These are phyloP conservation scores for Talaromyces ruber DNA, from an alignment of 495 filamentous ascomycete genomes.

Conservation along the genomic window DNA sequence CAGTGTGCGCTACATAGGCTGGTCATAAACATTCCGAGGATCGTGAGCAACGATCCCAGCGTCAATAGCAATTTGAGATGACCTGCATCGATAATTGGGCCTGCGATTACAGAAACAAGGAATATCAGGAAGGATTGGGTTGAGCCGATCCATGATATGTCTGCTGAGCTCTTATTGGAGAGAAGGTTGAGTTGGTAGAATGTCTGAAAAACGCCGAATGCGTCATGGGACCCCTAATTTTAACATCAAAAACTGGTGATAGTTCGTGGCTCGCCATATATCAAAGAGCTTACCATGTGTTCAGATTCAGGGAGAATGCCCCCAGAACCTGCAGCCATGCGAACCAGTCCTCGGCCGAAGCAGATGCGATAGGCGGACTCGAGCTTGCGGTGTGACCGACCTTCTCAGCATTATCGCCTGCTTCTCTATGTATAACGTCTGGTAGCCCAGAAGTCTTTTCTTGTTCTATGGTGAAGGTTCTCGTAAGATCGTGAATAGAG, in stretches of 20 bases:
- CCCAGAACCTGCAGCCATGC: conserved; percentile 48
- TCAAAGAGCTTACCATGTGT: conserved; percentile 41
- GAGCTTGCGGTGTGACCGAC: not conserved
- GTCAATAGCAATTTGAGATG: conserved; percentile 46
- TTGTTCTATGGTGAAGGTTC: not conserved
- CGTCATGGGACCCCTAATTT: conserved; percentile 30
- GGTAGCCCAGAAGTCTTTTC: not conserved
- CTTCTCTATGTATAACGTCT: not conserved
- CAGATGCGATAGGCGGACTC: not conserved
- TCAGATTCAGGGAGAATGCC: conserved; percentile 47
- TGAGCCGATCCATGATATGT: conserved; percentile 15
- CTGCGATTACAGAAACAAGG: conserved; percentile 46
- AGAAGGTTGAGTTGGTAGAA: conserved; percentile 28
- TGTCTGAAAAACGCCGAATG: conserved; percentile 44
- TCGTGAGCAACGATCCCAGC: conserved; percentile 51
- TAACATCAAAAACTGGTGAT: not conserved
- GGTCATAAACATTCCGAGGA: conserved; percentile 70
- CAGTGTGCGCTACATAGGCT: conserved; percentile 37
- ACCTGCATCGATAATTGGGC: conserved; percentile 66
- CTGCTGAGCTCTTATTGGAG: conserved; percentile 16
- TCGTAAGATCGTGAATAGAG: not conserved
- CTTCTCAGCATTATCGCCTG: not conserved
- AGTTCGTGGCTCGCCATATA: not conserved
- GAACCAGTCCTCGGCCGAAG: not conserved
- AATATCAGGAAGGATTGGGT: conserved; percentile 2